phyloP scores from a whole-genome alignment of 331 rosid genomes.

The Pyracantha coccinea region DNA sequence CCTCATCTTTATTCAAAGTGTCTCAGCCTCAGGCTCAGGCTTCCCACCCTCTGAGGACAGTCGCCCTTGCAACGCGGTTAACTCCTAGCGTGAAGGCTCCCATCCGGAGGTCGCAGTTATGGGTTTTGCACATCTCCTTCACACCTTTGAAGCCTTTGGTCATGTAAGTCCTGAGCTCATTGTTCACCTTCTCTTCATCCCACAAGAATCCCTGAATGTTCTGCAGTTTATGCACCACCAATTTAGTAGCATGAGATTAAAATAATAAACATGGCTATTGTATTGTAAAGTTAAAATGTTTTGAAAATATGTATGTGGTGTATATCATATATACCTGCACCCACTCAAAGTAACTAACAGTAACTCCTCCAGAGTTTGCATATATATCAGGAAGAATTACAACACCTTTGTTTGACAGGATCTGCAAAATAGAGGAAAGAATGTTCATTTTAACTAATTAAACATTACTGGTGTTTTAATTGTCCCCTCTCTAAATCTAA shows the following conservation, averaged over 20 bases:
- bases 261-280: background rate
- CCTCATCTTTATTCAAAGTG: slow-evolving; percentile 4
- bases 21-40: slow-evolving; percentile 27
- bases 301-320: background rate
- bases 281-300: background rate
- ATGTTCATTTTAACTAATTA: background rate
- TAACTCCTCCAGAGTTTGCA: slow-evolving; percentile 99
- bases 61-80: slow-evolving; percentile 84
- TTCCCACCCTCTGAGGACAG: slow-evolving; percentile 92
- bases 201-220: slow-evolving; percentile 98
- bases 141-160: slow-evolving; percentile 70
- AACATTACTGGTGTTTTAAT: background rate
- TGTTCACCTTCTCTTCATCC: slow-evolving; percentile 87
- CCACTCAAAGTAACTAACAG: slow-evolving; percentile 96
- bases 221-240: slow-evolving; percentile 26
- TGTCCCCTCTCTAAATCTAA: background rate
- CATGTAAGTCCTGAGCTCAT: slow-evolving; percentile 67
- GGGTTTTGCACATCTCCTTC: slow-evolving; percentile 79
- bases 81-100: slow-evolving; percentile 91
- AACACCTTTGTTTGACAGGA: slow-evolving; percentile 71
- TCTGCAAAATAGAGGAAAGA: slow-evolving; percentile 32
- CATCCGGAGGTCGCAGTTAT: slow-evolving; percentile 81
- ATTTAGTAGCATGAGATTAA: background rate
- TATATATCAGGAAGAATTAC: slow-evolving; percentile 85
- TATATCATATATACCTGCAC: slow-evolving; percentile 56